Evolutionary conservation across 1,284 basidiomycete species (phyloP), one percentile per base, ranked within the genome.

Genomic region (Meira miltonrushii): DNA sequence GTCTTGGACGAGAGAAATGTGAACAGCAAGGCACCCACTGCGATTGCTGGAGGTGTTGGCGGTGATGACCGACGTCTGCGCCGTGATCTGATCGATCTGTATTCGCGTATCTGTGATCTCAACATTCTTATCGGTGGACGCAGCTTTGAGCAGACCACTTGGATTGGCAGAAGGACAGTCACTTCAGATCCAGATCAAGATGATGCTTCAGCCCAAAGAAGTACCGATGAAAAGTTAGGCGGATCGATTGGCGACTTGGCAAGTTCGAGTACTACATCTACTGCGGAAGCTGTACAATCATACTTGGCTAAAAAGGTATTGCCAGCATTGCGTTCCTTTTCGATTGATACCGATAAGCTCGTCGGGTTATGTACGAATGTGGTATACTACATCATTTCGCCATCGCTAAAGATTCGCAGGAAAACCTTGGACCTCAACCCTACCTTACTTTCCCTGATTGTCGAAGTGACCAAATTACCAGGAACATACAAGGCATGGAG

Each of bases 71-170:
- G 86, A 17, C 84, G 89, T 19, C 81, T 92, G 57, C 85, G 89
- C n/a, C 88, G 91, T 70, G 94, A 98, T 62, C 81, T 97, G 15
- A 92, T 94, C 84, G 94, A 98, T 61, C 87, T 84, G 0, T 93
- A 89, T 71, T 84, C 85, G 43, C 93, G 90, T 78, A 83, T 97
- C 0, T 82, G 92, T 9, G 95, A 99, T 69, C 82, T 86, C 1
- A 88, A 87, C 54, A 84, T 92, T 6, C 80, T 84, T 2, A 84
- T 90, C 59, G 85, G 89, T 2, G 86, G 87, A 1, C 84, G 87
- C 21, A 84, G 87, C 1, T 84, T 85, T 21, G 92, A 93, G 25
- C 44, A 43, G 1, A 55, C 39, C 3, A 55, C 15, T 11, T 55
- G 54, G 54, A 55, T 55, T 9, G 40, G 54, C 3, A 39, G 51